A percentile compares a stretch with the other conserved stretches of the same genome.
Evolutionary conservation across 495 filamentous ascomycete species (phyloP).

Genomic region (Penicillium steckii): DNA sequence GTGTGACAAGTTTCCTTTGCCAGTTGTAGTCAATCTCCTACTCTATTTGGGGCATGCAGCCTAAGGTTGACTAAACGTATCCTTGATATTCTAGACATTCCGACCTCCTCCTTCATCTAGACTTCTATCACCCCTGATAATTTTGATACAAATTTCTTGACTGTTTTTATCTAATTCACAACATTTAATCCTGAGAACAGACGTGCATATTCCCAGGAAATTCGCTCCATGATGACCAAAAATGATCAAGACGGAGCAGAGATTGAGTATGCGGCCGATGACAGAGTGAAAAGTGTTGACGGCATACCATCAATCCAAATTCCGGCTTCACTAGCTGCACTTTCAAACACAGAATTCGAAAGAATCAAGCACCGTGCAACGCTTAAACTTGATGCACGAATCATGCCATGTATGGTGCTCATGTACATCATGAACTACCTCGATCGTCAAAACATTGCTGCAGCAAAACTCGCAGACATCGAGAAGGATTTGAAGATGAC

Average conservation of each 20-base stretch:
- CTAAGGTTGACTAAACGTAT: too few relatives aligned
- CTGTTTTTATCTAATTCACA: too few relatives aligned
- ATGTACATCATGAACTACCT: conserved; percentile 47
- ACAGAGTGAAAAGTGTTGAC: neutral
- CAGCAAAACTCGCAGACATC: conserved; percentile 26
- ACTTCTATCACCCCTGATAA: too few relatives aligned
- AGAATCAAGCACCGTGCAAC: conserved; percentile 14
- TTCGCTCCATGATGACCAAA: neutral
- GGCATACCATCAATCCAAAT: conserved; percentile 1
- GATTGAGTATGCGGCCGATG: neutral
- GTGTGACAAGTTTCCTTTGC: too few relatives aligned
- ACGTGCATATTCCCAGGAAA: too few relatives aligned
- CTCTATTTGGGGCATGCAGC: too few relatives aligned
- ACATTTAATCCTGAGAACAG: too few relatives aligned
- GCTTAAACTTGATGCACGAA: conserved; percentile 39
- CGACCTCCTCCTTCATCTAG: too few relatives aligned
- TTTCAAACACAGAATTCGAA: conserved; percentile 13
- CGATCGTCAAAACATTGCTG: conserved; percentile 32
- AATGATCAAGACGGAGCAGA: neutral
- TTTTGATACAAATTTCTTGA: too few relatives aligned
- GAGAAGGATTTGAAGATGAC: conserved; percentile 36
- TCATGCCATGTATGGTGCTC: conserved; percentile 43
- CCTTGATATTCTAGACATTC: too few relatives aligned
- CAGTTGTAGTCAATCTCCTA: too few relatives aligned
- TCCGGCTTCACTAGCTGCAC: conserved; percentile 18